Evolutionary conservation across 108 stramenopile species (phyloP).

Genomic region (Tribonema minus): DNA sequence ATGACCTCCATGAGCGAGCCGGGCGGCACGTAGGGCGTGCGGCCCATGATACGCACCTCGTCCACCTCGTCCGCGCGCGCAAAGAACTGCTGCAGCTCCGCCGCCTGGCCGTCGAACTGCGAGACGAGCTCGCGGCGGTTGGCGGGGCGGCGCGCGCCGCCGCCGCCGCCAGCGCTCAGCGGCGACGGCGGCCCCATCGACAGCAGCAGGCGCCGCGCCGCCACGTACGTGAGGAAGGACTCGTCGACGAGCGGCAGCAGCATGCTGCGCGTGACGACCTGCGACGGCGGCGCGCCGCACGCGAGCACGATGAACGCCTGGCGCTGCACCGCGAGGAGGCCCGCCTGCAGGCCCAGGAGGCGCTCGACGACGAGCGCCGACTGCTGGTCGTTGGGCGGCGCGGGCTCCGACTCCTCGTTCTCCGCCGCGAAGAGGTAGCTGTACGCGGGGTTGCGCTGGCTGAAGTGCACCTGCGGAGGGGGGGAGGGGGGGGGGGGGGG

Average conservation of each 20-base stretch:
- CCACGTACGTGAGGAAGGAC: conserved; percentile 16
- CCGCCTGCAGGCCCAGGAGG: no score
- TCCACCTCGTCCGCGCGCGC: conserved; percentile 1
- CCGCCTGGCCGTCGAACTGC: conserved; percentile 9
- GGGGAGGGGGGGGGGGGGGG: neutral
- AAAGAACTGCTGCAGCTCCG: conserved; percentile 10
- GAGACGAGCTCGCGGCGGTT: neutral
- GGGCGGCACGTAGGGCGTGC: no score
- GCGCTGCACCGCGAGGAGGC: no score
- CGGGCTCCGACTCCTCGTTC: no score
- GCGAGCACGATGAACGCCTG: conserved; percentile 14
- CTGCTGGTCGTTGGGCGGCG: no score
- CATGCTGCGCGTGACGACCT: neutral
- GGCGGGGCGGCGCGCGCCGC: no score
- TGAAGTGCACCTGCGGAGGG: conserved; percentile 7
- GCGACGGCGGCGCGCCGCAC: conserved; percentile 12
- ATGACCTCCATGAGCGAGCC: no score
- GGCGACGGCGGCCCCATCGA: no score
- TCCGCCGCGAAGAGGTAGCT: neutral
- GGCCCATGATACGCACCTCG: conserved; percentile 17
- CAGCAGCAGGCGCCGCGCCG: no score
- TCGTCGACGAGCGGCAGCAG: conserved; percentile 26
- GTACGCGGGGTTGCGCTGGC: conserved; percentile 27
- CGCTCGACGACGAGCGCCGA: no score
- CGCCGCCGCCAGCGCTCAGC: no score